phyloP scores from a whole-genome alignment of 768 basidiomycete species.

The Auriscalpium microsporum region DNA sequence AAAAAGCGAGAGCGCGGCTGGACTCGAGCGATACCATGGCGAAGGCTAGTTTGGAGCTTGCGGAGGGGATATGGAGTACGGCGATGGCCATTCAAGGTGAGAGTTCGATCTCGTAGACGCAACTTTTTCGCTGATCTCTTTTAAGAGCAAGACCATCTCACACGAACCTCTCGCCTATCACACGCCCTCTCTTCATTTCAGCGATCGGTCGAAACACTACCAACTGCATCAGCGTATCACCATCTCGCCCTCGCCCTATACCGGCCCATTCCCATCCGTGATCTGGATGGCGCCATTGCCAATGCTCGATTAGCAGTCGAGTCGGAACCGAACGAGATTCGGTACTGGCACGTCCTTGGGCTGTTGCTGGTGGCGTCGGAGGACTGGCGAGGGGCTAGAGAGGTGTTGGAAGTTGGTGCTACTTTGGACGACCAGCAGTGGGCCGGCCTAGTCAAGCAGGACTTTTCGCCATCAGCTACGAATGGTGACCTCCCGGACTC shows the following conservation, averaged over 20 bases:
- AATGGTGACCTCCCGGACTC: constrained; percentile 2
- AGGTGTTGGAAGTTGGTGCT: constrained; percentile 73
- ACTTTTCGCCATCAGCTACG: background rate
- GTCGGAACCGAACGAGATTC: constrained; percentile 47
- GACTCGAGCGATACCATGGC: constrained; percentile 41
- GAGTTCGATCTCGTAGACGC: constrained; percentile 4
- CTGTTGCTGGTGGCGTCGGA: constrained; percentile 71
- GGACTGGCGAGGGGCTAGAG: constrained; percentile 70
- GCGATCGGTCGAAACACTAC: constrained; percentile 36
- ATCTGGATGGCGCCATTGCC: constrained; percentile 58
- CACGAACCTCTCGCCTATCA: constrained; percentile 50
- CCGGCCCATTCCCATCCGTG: constrained; percentile 53
- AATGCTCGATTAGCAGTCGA: constrained; percentile 70
- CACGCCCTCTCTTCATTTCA: constrained; percentile 46
- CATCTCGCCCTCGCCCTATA: constrained; percentile 74
- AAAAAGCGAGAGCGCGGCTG: constrained; percentile 51
- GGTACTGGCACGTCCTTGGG: constrained; percentile 89
- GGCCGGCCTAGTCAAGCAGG: constrained; percentile 15
- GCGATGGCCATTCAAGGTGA: constrained; percentile 64
- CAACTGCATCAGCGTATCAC: constrained; percentile 56
- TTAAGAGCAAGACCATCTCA: constrained; percentile 57
- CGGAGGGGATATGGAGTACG: constrained; percentile 66
- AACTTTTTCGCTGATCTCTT: background rate
- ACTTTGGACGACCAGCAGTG: constrained; percentile 36
- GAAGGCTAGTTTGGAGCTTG: constrained; percentile 50